Percentiles rank a stretch among this genome's conserved stretches.
Evolutionary conservation across 495 filamentous ascomycete genomes (phyloP).

Genomic region (Zalerion maritima): DNA sequence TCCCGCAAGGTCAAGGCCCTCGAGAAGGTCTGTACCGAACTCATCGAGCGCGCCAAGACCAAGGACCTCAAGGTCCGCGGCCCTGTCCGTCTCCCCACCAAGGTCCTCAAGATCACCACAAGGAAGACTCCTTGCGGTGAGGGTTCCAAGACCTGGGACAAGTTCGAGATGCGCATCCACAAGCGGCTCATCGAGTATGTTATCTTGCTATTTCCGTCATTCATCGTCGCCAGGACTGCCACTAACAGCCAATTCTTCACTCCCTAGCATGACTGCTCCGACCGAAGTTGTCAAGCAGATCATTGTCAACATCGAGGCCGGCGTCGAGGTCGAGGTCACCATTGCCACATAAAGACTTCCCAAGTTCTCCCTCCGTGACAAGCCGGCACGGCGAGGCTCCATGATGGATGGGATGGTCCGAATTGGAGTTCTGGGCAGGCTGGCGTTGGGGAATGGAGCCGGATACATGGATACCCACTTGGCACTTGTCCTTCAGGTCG

Average conservation of each 20-base stretch:
- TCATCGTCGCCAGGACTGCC: neutral
- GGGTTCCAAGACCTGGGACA: slow-evolving; percentile 99
- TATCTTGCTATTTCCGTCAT: neutral
- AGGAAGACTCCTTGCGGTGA: slow-evolving; percentile 95
- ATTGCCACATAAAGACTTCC: slow-evolving; percentile 97
- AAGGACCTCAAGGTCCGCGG: slow-evolving; percentile 98
- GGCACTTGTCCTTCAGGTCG: too few species aligned
- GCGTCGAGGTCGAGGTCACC: slow-evolving; percentile 99
- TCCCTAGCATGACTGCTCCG: slow-evolving; percentile 77
- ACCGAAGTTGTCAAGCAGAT: slow-evolving; percentile 99
- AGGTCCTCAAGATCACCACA: slow-evolving; percentile 89
- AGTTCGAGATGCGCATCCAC: slow-evolving; percentile 98
- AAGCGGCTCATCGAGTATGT: slow-evolving; percentile 91
- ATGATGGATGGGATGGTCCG: too few species aligned
- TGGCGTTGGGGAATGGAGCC: too few species aligned
- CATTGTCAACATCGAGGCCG: slow-evolving; percentile 99
- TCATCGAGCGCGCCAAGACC: slow-evolving; percentile 95
- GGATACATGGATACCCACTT: too few species aligned
- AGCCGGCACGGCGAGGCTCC: too few species aligned
- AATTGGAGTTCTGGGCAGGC: too few species aligned
- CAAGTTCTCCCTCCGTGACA: too few species aligned
- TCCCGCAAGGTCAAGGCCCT: slow-evolving; percentile 81
- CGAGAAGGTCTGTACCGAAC: slow-evolving; percentile 96
- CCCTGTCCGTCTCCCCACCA: slow-evolving; percentile 96
- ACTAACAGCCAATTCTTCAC: slow-evolving; percentile 2